Evolutionary conservation across 1,284 basidiomycete genomes (phyloP), one percentile per base, ranked within the genome.

Genomic region (Mycosarcoma mackinlayi): DNA sequence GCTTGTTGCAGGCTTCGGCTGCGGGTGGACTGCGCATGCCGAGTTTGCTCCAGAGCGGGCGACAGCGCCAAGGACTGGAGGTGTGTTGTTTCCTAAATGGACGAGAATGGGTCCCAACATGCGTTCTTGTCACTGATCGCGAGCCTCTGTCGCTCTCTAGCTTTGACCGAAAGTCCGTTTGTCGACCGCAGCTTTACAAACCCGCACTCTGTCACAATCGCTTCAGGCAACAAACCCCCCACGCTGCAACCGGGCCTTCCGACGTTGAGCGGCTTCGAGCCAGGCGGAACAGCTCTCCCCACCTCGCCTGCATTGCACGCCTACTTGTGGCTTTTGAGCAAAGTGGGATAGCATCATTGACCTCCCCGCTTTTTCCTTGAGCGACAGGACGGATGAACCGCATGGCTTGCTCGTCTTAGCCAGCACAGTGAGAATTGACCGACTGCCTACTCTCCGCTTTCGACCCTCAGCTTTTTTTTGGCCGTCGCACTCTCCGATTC

Each of bases 121-220:
- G n/a, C n/a, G n/a, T n/a, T n/a, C n/a, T n/a, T n/a, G n/a, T n/a
- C n/a, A n/a, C n/a, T n/a, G n/a, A n/a, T n/a, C n/a, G n/a, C n/a
- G n/a, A n/a, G n/a, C n/a, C n/a, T n/a, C n/a, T n/a, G n/a, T n/a
- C n/a, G n/a, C n/a, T 6, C n/a, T 21, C 23, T 39, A 11, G 23
- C 39, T 50, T 37, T 23, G 40, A 54, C 58, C 51, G 51, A 61
- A 49, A 48, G 38, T 52, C 54, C 49, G 40, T 54, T 49, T 57
- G 53, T 57, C 53, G 44, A 48, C 25, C 48, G 37, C 44, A 52
- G 57, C 49, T 8, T 38, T 19, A 31, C 30, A 8, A 31, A 8
- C 14, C 30, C 14, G 30, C 30, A 10, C 33, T 35, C 33, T 35
- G 9, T 35, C 33, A 10, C 9, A 6, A 10, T 35, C 16, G 7